Conservation (phyloP, 805 yeast genomes). For the Saturnispora hagleri region DNA sequence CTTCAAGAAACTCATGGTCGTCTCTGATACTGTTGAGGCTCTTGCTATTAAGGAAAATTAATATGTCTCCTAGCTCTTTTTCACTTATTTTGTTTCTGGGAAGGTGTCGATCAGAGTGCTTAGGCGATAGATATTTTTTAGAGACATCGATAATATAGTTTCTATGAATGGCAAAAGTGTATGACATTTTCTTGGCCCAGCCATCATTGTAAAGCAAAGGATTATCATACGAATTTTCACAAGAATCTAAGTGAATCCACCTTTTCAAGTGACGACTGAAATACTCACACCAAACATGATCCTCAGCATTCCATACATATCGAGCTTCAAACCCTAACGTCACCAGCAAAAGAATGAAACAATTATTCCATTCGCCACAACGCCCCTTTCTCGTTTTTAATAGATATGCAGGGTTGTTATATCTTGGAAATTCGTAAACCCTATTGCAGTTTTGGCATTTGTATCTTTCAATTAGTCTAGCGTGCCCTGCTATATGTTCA, state of each 20-base stretch:
- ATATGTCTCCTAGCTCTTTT: slow-evolving; percentile 26
- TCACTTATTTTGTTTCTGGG: slow-evolving; percentile 42
- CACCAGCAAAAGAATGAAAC: slow-evolving; percentile 61
- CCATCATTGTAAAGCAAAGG: slow-evolving; percentile 71
- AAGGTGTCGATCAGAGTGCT: slow-evolving; percentile 28
- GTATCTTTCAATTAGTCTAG: slow-evolving; percentile 56
- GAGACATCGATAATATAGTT: slow-evolving; percentile 64
- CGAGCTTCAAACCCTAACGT: slow-evolving; percentile 59
- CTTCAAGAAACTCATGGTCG: background rate
- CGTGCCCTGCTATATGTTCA: slow-evolving; percentile 40
- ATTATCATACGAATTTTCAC: slow-evolving; percentile 79
- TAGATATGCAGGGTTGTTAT: slow-evolving; percentile 56
- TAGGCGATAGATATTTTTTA: slow-evolving; percentile 45
- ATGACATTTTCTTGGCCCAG: slow-evolving; percentile 94
- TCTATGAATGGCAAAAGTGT: slow-evolving; percentile 60
- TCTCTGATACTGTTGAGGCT: background rate
- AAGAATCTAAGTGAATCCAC: slow-evolving; percentile 87
- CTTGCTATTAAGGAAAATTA: slow-evolving; percentile 29
- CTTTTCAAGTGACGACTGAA: slow-evolving; percentile 49
- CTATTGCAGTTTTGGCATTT: slow-evolving; percentile 44
- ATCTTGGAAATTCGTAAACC: slow-evolving; percentile 60
- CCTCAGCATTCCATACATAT: slow-evolving; percentile 83
- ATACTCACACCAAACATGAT: slow-evolving; percentile 95
- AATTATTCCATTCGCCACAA: slow-evolving; percentile 94
- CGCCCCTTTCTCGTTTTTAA: slow-evolving; percentile 61